Evolutionary conservation across 2,329 filamentous ascomycete genomes (phyloP).

Genomic region (Fusarium bactridioides): DNA sequence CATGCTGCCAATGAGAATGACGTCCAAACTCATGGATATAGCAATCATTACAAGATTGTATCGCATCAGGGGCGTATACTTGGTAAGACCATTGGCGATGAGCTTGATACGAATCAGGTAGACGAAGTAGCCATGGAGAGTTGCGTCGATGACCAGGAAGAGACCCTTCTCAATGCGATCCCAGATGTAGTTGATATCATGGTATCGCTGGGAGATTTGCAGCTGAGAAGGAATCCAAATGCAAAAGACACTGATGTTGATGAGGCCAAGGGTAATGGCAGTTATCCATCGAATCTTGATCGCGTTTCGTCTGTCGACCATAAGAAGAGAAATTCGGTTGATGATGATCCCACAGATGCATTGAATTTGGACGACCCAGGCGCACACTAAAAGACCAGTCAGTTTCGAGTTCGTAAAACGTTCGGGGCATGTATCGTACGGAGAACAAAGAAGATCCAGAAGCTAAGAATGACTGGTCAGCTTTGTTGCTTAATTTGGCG

Average conservation of each 20-base stretch:
- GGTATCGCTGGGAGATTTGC: slow-evolving; percentile 18
- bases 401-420: neutral
- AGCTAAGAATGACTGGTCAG: slow-evolving; percentile 7
- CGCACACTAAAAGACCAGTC: slow-evolving; percentile 10
- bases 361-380: slow-evolving; percentile 35
- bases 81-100: slow-evolving; percentile 53
- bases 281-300: slow-evolving; percentile 20
- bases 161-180: slow-evolving; percentile 31
- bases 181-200: slow-evolving; percentile 26
- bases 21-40: slow-evolving; percentile 39
- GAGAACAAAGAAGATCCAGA: slow-evolving; percentile 32
- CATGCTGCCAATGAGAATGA: slow-evolving; percentile 38
- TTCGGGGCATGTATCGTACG: slow-evolving; percentile 1
- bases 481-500: too few relatives aligned
- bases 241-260: slow-evolving; percentile 32
- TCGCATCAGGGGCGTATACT: slow-evolving; percentile 55
- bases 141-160: slow-evolving; percentile 23
- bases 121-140: slow-evolving; percentile 45
- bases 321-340: slow-evolving; percentile 32
- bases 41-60: slow-evolving; percentile 41
- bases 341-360: slow-evolving; percentile 38
- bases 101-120: slow-evolving; percentile 56
- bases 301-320: slow-evolving; percentile 18
- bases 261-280: slow-evolving; percentile 11
- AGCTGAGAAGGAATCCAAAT: slow-evolving; percentile 31